phyloP scores from a whole-genome alignment of 805 yeast genomes.

The Starmerella ratchasimensis region DNA sequence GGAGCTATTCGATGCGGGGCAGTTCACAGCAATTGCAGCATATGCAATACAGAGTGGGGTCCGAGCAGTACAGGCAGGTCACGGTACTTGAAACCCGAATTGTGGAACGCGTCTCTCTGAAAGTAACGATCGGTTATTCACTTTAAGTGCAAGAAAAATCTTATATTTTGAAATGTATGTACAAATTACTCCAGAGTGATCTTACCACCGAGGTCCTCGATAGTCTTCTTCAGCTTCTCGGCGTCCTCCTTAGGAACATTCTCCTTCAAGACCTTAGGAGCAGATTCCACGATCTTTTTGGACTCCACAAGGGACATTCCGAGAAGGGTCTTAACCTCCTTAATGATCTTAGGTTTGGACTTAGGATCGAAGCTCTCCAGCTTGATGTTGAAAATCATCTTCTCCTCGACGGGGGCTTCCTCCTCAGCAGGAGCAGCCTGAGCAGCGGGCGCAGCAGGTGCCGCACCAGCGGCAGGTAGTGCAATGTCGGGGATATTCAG shows the following conservation, averaged over 20 bases:
- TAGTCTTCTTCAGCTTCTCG: slow-evolving; percentile 81
- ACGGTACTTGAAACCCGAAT: too few species aligned
- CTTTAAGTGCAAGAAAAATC: neutral
- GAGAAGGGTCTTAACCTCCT: slow-evolving; percentile 84
- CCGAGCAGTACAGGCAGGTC: too few species aligned
- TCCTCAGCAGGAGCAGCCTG: slow-evolving; percentile 58
- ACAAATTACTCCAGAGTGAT: slow-evolving; percentile 58
- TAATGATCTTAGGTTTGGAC: slow-evolving; percentile 92
- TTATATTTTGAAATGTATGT: slow-evolving; percentile 5
- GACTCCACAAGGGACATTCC: slow-evolving; percentile 92
- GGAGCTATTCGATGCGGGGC: too few species aligned
- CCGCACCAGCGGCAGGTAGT: slow-evolving; percentile 57
- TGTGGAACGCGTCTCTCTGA: too few species aligned
- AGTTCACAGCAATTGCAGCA: too few species aligned
- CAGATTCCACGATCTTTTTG: slow-evolving; percentile 93
- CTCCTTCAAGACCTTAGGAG: slow-evolving; percentile 92
- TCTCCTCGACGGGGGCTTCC: slow-evolving; percentile 74
- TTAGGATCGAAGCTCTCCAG: slow-evolving; percentile 89
- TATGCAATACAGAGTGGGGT: too few species aligned
- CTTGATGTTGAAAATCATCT: slow-evolving; percentile 83
- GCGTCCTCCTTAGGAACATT: slow-evolving; percentile 96
- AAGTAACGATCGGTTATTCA: too few species aligned
- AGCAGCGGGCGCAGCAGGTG: slow-evolving; percentile 46
- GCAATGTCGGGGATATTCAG: slow-evolving; percentile 91
- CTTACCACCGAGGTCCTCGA: slow-evolving; percentile 94